Evolutionary conservation across 2,329 filamentous ascomycete genomes (phyloP).

Genomic region (Pleomassaria siparia): DNA sequence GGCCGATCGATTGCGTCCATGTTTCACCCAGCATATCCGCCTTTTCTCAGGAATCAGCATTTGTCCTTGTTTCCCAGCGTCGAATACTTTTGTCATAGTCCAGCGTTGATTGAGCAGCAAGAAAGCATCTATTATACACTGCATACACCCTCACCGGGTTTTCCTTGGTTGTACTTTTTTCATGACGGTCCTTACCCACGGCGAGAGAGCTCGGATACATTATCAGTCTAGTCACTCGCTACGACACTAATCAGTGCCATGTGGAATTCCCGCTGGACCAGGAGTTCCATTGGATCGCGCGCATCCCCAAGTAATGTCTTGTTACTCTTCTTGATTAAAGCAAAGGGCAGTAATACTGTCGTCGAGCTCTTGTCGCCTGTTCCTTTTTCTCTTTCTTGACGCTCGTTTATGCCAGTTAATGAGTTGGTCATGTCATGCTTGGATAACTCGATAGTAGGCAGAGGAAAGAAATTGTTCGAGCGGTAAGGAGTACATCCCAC

Average conservation of each 20-base stretch:
- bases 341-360: conserved; percentile 19
- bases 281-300: conserved; percentile 8
- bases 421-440: not conserved
- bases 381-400: conserved; percentile 11
- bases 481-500: not conserved
- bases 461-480: not conserved
- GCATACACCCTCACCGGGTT: conserved; percentile 22
- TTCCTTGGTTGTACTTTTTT: conserved; percentile 9
- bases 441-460: not conserved
- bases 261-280: conserved; percentile 9
- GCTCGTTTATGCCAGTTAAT: conserved; percentile 14
- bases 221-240: not conserved
- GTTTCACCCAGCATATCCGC: conserved; percentile 8
- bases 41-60: conserved; percentile 1
- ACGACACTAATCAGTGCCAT: not conserved
- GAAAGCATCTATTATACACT: conserved; percentile 17
- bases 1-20: conserved; percentile 6
- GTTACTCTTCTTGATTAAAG: conserved; percentile 13
- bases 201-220: not conserved
- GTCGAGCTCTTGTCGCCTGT: conserved; percentile 15
- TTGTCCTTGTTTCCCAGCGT: conserved; percentile 7
- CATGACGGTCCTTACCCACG: conserved; percentile 15
- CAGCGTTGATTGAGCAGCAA: conserved; percentile 18
- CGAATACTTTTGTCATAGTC: conserved; percentile 4
- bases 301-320: conserved; percentile 13